Evolutionary conservation across 805 yeast species (phyloP).

Genomic region (Saccharomyces kudriavzevii): DNA sequence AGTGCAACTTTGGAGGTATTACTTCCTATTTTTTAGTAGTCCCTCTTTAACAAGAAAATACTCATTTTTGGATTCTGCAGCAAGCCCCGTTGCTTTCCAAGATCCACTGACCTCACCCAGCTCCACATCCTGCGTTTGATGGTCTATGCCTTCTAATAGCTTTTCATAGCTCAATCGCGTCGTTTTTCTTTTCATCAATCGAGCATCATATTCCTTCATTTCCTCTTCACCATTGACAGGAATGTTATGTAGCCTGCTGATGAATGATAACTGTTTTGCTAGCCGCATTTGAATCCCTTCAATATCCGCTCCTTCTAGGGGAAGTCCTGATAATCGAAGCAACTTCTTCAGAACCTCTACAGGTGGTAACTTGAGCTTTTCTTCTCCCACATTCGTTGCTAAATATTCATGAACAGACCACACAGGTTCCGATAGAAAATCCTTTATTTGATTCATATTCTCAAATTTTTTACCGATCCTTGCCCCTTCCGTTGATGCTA

Average conservation of each 20-base stretch:
- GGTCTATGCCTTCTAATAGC: slow-evolving; percentile 22
- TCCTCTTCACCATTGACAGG: slow-evolving; percentile 14
- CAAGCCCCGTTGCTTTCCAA: slow-evolving; percentile 37
- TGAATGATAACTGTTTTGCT: slow-evolving; percentile 43
- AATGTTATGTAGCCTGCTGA: slow-evolving; percentile 37
- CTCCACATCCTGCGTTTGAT: slow-evolving; percentile 15
- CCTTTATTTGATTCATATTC: slow-evolving; percentile 20
- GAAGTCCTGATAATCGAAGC: slow-evolving; percentile 43
- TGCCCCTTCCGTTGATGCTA: neutral
- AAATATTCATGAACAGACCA: slow-evolving; percentile 25
- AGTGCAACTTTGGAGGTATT: neutral
- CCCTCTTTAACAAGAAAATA: slow-evolving; percentile 42
- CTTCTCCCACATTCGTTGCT: neutral
- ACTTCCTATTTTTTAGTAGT: slow-evolving; percentile 31
- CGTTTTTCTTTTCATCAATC: slow-evolving; percentile 25
- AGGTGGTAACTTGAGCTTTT: slow-evolving; percentile 3
- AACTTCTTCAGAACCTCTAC: slow-evolving; percentile 27
- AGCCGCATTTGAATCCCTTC: slow-evolving; percentile 30
- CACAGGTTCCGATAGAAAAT: slow-evolving; percentile 14
- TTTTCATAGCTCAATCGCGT: slow-evolving; percentile 28
- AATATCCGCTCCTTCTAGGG: slow-evolving; percentile 24
- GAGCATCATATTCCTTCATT: slow-evolving; percentile 12
- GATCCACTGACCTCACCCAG: slow-evolving; percentile 36
- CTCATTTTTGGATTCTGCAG: slow-evolving; percentile 30
- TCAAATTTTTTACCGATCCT: slow-evolving; percentile 10